Conservation (phyloP, 306 rosid genomes). For the Acacia acuminata region DNA sequence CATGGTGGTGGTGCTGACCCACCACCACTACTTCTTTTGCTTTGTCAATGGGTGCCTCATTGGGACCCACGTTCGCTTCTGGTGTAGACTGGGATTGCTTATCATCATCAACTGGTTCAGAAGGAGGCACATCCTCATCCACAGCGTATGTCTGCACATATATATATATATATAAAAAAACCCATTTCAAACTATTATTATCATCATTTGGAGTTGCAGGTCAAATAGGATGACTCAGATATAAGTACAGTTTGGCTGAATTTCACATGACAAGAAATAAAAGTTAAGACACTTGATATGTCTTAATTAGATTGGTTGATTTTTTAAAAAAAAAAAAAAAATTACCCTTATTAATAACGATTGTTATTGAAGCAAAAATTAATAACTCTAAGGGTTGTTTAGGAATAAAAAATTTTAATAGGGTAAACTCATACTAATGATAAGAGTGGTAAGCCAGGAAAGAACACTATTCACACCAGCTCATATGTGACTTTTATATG, state of each 20-base stretch:
- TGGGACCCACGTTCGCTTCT: conserved; percentile 15
- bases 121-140: conserved; percentile 67
- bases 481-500: background rate
- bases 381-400: too few species aligned
- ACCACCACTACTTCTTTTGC: background rate
- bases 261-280: too few species aligned
- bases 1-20: background rate
- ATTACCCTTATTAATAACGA: too few species aligned
- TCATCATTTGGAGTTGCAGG: background rate
- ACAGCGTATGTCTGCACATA: conserved; percentile 55
- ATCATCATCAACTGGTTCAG: background rate
- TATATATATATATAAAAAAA: background rate
- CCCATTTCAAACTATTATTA: background rate
- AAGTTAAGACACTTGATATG: too few species aligned
- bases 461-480: too few species aligned
- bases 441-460: background rate
- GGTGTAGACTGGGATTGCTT: background rate
- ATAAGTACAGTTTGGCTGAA: too few species aligned
- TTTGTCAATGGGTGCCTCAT: conserved; percentile 12
- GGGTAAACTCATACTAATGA: too few species aligned
- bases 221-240: background rate
- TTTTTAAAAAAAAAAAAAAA: too few species aligned
- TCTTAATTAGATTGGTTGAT: too few species aligned
- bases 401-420: too few species aligned
- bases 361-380: too few species aligned